Percentiles rank a stretch among this genome's conserved stretches.
These are phyloP conservation scores for Apiotrichum montevideense DNA, from an alignment of 1,284 basidiomycete genomes.

Conservation along the genomic window DNA sequence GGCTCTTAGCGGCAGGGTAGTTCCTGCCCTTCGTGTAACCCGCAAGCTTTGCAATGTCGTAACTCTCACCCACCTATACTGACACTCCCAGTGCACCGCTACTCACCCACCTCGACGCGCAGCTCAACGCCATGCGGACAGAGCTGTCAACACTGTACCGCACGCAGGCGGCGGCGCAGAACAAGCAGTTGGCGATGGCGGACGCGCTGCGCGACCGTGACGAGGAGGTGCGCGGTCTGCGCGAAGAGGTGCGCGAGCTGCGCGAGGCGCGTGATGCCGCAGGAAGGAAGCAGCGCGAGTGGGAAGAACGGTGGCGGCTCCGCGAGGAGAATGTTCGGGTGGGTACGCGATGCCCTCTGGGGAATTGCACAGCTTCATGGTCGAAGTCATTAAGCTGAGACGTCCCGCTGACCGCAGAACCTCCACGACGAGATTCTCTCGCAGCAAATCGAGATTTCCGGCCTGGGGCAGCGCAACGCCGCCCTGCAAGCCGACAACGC, in stretches of 20 bases:
- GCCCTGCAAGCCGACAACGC: constrained; percentile 87
- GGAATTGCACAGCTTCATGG: no score
- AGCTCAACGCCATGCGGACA: constrained; percentile 80
- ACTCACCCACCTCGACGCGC: constrained; percentile 82
- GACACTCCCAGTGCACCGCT: constrained; percentile 48
- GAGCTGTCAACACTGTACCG: constrained; percentile 93
- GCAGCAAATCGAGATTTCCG: constrained; percentile 78
- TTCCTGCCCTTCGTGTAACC: no score
- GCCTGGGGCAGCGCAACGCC: constrained; percentile 79
- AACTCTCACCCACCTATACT: neutral
- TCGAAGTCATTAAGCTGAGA: no score
- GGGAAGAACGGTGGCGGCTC: constrained; percentile 76
- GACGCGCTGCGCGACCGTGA: constrained; percentile 90
- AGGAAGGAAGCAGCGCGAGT: constrained; percentile 51
- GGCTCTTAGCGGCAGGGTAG: no score
- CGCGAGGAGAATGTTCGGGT: constrained; percentile 86
- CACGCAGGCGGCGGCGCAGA: constrained; percentile 74
- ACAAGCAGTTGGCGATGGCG: constrained; percentile 89
- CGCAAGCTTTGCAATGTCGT: no score
- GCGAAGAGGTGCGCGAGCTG: constrained; percentile 75
- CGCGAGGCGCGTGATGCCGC: constrained; percentile 61
- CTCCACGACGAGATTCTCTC: constrained; percentile 91
- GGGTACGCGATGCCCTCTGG: constrained; percentile 19
- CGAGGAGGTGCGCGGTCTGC: constrained; percentile 69
- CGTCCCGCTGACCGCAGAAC: constrained; percentile 53